Percentiles rank a stretch among this genome's conserved stretches.
Conservation (phyloP, 768 basidiomycete species). For the Suillus alpinus region DNA sequence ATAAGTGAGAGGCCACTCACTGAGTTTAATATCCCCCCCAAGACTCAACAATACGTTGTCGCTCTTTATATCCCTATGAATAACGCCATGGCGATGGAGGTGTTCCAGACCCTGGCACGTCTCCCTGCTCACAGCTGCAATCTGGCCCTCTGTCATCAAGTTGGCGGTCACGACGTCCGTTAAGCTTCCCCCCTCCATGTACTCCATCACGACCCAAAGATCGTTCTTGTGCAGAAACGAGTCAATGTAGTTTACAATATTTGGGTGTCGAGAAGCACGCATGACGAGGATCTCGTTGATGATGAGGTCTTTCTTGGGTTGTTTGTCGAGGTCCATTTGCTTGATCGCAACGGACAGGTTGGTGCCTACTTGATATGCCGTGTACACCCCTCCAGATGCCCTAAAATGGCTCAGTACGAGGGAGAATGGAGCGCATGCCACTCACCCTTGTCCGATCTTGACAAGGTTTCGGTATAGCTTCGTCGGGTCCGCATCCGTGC, state of each 20-base stretch:
- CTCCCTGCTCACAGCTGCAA: slow-evolving; percentile 93
- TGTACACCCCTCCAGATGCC: slow-evolving; percentile 97
- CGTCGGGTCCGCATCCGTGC: slow-evolving; percentile 97
- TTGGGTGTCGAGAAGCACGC: slow-evolving; percentile 95
- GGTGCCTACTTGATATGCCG: slow-evolving; percentile 95
- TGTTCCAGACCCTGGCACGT: slow-evolving; percentile 92
- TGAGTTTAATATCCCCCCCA: slow-evolving; percentile 96
- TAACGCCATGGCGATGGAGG: slow-evolving; percentile 93
- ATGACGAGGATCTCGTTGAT: slow-evolving; percentile 99
- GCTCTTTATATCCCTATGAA: slow-evolving; percentile 98
- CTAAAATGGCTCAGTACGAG: slow-evolving; percentile 37
- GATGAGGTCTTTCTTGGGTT: slow-evolving; percentile 98
- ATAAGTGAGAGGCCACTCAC: slow-evolving; percentile 48
- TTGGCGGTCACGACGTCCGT: slow-evolving; percentile 91
- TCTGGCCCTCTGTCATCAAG: slow-evolving; percentile 98
- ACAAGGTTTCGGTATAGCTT: slow-evolving; percentile 86
- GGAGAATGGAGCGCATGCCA: slow-evolving; percentile 10
- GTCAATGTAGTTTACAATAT: slow-evolving; percentile 99
- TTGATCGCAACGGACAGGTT: slow-evolving; percentile 97
- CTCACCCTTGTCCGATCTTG: slow-evolving; percentile 98
- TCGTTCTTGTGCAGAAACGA: slow-evolving; percentile 98
- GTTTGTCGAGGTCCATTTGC: slow-evolving; percentile 99
- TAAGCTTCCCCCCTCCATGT: slow-evolving; percentile 94
- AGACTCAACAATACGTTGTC: slow-evolving; percentile 94
- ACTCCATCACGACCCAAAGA: slow-evolving; percentile 99